Percentiles rank a stretch among this genome's conserved stretches.
Evolutionary conservation across 202 grass and related monocot genomes (phyloP).

Genomic region (Panicum virgatum): DNA sequence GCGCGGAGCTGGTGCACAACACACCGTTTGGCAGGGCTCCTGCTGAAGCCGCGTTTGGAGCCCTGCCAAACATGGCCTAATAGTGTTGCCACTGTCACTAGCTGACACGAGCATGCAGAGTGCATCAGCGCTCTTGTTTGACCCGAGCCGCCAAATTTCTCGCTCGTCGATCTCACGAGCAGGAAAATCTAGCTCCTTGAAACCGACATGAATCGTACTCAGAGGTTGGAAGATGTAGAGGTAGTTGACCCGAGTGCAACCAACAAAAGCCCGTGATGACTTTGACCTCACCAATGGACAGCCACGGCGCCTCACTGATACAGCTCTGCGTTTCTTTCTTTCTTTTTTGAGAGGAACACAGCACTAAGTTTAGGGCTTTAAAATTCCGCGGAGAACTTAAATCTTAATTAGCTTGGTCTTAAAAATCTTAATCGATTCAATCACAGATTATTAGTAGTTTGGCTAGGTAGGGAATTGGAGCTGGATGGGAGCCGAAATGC

Average conservation of each 20-base stretch:
- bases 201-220: background rate
- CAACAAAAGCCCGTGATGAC: background rate
- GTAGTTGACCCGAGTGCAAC: slow-evolving; percentile 4
- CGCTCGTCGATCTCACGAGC: background rate
- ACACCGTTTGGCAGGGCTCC: too few relatives aligned
- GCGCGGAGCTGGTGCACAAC: too few relatives aligned
- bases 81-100: background rate
- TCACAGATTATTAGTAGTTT: too few relatives aligned
- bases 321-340: background rate
- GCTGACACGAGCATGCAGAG: background rate
- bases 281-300: background rate
- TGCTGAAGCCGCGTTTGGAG: too few relatives aligned
- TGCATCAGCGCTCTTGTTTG: background rate
- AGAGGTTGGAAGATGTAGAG: background rate
- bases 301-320: background rate
- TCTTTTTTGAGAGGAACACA: too few relatives aligned
- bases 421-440: too few relatives aligned
- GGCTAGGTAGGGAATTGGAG: background rate
- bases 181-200: background rate
- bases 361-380: background rate
- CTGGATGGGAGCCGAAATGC: too few relatives aligned
- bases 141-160: background rate
- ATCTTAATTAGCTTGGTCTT: too few relatives aligned
- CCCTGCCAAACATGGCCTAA: too few relatives aligned
- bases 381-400: background rate